Percentiles rank a stretch among this genome's conserved stretches.
Evolutionary conservation across 139 green algal genomes (phyloP).

Genomic region (Coccomyxa sp.): DNA sequence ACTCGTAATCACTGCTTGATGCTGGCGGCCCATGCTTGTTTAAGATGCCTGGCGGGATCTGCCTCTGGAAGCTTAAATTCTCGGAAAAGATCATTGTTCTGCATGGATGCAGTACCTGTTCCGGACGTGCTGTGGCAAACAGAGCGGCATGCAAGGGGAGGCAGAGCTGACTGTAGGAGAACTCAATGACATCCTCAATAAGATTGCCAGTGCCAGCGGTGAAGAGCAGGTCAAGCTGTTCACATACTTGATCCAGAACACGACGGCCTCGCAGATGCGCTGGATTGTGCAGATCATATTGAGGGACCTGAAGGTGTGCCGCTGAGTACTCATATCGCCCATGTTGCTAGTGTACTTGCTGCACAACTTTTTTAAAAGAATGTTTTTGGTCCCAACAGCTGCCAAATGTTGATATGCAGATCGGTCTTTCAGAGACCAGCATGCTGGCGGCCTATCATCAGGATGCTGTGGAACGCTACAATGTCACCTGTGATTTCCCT

Average conservation of each 20-base stretch:
- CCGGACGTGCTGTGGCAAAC: slow-evolving; percentile 18
- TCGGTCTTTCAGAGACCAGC: slow-evolving; percentile 46
- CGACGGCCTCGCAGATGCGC: slow-evolving; percentile 51
- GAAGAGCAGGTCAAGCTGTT: slow-evolving; percentile 25
- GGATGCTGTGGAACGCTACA: slow-evolving; percentile 56
- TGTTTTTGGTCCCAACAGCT: background rate
- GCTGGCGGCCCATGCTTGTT: background rate
- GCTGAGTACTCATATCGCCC: too few relatives aligned
- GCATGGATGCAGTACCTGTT: slow-evolving; percentile 44
- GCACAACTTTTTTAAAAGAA: too few relatives aligned
- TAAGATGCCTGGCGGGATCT: too few relatives aligned
- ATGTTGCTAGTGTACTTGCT: background rate
- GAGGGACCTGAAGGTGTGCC: slow-evolving; percentile 53
- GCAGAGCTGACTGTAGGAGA: slow-evolving; percentile 38
- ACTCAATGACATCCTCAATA: slow-evolving; percentile 57
- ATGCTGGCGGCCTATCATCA: slow-evolving; percentile 63
- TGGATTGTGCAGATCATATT: slow-evolving; percentile 73
- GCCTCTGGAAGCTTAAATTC: background rate
- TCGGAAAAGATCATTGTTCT: background rate
- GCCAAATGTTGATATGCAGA: slow-evolving; percentile 21
- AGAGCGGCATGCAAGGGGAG: background rate
- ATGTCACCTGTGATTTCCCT: slow-evolving; percentile 35
- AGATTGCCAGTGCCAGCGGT: slow-evolving; percentile 29
- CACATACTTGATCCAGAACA: slow-evolving; percentile 17
- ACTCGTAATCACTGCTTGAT: background rate